Evolutionary conservation across 108 stramenopile genomes (phyloP).

Genomic region (Conticribra guillardii): DNA sequence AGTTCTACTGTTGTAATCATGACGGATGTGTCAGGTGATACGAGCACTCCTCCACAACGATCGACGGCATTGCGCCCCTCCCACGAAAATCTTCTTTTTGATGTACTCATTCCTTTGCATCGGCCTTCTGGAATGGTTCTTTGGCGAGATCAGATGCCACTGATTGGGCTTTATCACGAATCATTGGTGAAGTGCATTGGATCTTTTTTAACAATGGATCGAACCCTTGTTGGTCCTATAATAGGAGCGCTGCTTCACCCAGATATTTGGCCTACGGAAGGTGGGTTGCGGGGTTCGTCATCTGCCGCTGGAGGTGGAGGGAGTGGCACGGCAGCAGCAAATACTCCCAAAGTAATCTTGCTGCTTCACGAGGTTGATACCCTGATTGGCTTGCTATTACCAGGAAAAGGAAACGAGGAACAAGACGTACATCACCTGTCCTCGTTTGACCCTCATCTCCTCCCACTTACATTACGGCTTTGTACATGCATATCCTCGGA

Average conservation of each 20-base stretch:
- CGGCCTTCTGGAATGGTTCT: constrained; percentile 80
- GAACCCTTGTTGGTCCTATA: constrained; percentile 45
- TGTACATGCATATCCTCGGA: constrained; percentile 79
- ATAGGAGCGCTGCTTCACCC: constrained; percentile 64
- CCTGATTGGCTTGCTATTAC: constrained; percentile 55
- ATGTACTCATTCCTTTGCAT: constrained; percentile 80
- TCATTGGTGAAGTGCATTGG: constrained; percentile 74
- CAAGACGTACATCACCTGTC: constrained; percentile 6
- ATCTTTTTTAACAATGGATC: constrained; percentile 45
- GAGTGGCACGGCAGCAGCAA: constrained; percentile 32
- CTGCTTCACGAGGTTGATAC: constrained; percentile 86
- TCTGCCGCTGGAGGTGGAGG: constrained; percentile 3
- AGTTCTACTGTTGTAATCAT: neutral
- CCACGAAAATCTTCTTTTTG: constrained; percentile 59
- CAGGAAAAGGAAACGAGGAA: constrained; percentile 17
- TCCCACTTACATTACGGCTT: constrained; percentile 42
- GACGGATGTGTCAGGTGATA: neutral
- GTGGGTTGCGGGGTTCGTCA: constrained; percentile 10
- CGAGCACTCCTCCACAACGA: neutral
- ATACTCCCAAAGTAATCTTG: constrained; percentile 81
- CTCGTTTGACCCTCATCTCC: constrained; percentile 36
- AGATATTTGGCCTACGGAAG: constrained; percentile 70
- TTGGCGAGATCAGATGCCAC: constrained; percentile 84
- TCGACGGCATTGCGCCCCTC: constrained; percentile 30
- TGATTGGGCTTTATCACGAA: constrained; percentile 83